Evolutionary conservation across 2,329 filamentous ascomycete genomes (phyloP).

Genomic region (Trichothecium roseum): DNA sequence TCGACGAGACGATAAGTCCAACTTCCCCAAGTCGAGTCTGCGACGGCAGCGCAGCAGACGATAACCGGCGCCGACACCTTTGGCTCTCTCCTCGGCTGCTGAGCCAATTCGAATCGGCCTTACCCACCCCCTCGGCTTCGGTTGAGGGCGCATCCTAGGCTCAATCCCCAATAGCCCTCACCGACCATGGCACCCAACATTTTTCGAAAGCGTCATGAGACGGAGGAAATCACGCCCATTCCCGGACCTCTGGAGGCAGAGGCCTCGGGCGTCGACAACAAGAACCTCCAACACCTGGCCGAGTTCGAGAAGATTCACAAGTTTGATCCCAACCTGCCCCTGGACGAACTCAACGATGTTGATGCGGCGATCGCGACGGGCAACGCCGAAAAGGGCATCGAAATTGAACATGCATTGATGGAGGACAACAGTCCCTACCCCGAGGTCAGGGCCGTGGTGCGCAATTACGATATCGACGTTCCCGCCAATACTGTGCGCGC

Average conservation of each 20-base stretch:
- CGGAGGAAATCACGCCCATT: constrained; percentile 33
- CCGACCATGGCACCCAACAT: constrained; percentile 22
- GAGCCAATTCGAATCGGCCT: too few relatives aligned
- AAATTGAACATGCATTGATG: constrained; percentile 46
- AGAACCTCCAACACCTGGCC: constrained; percentile 32
- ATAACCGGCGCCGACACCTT: neutral
- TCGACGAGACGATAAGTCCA: neutral
- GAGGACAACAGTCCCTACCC: constrained; percentile 59
- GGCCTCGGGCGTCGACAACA: constrained; percentile 27
- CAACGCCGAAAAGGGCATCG: constrained; percentile 43
- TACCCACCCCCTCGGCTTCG: neutral
- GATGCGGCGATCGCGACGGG: constrained; percentile 44
- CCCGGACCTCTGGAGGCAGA: constrained; percentile 27
- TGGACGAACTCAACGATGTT: constrained; percentile 50
- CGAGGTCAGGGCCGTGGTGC: constrained; percentile 55
- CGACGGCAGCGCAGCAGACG: neutral
- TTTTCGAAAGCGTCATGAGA: constrained; percentile 35
- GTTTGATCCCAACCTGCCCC: constrained; percentile 55
- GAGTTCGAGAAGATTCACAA: constrained; percentile 50
- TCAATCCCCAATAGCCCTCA: neutral
- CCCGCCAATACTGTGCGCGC: constrained; percentile 55
- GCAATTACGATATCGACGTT: constrained; percentile 54
- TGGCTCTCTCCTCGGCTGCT: too few relatives aligned
- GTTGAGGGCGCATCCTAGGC: neutral
- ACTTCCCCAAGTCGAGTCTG: neutral